Evolutionary conservation across 129 eudicot genomes (phyloP), one percentile per base, ranked within the genome.

Genomic region (Tagetes erecta): DNA sequence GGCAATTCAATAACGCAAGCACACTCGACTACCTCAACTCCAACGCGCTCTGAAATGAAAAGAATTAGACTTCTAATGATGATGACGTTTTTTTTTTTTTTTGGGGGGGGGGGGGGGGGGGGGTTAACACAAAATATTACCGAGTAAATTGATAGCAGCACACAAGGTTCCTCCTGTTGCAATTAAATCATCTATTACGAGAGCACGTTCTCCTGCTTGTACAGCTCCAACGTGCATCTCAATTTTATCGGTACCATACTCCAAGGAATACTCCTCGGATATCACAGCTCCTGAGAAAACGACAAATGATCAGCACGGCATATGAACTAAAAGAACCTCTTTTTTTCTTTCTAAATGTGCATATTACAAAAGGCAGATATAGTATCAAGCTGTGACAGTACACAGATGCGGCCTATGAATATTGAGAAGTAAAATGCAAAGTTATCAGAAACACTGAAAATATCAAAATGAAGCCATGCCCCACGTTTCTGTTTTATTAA

Each of bases 211-310:
- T 37, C 96, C 91, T 70, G 80, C 74, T 71, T 89, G 74, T 68
- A 89, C 96, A 75, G 96, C 96, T 56, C 96, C 96, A 45, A 89
- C 87, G 49, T 89, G 96, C 96, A 89, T 89, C 86, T 89, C 87
- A 59, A 89, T 89, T 65, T 3, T 82, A 77, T 89, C 96, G 36
- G 89, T 86, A 69, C 96, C 96, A 75, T 89, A 89, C 72, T 89
- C 96, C 87, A 89, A 82, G 6, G 91, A 82, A 70, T 89, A 89
- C 77, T 89, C 96, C 73, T 89, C 89, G 46, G 91, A 86, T 56
- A 89, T 89, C 13, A 89, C 96, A 75, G 87, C 83, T 67, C 96
- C 96, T 86, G 60, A 55, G 87, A 30, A n/a, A 59, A 45, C 64
- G 64, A 53, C 49, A 67, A 5, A 9, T 55, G 60, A 55, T 40